Conservation (phyloP, 257 asterid genomes). For the Plantago major region DNA sequence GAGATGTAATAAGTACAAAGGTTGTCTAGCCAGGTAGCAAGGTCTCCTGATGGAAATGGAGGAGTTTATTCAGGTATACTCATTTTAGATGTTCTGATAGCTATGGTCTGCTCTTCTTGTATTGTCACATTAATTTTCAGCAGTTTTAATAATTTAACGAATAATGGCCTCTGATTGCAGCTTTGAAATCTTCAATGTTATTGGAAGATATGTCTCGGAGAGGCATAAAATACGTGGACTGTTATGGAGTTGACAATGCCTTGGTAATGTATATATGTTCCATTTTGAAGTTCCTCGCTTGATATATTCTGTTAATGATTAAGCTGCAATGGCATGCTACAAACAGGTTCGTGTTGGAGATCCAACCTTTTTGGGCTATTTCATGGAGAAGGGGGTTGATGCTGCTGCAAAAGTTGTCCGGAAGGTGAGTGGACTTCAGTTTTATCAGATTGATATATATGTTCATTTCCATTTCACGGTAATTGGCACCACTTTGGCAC, state of each 20-base stretch:
- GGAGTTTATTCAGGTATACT: slow-evolving; percentile 87
- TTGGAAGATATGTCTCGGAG: slow-evolving; percentile 87
- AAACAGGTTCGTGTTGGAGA: slow-evolving; percentile 93
- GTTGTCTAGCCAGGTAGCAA: slow-evolving; percentile 70
- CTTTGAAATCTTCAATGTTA: slow-evolving; percentile 66
- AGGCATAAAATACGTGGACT: slow-evolving; percentile 87
- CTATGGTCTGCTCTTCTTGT: slow-evolving; percentile 8
- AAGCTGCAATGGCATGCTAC: slow-evolving; percentile 15
- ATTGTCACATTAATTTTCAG: slow-evolving; percentile 11
- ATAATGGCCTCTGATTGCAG: slow-evolving; percentile 38
- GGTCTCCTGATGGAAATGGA: slow-evolving; percentile 99
- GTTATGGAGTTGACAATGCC: slow-evolving; percentile 98
- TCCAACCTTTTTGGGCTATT: slow-evolving; percentile 95
- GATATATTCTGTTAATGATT: slow-evolving; percentile 17
- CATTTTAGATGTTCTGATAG: slow-evolving; percentile 10
- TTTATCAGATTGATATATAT: neutral
- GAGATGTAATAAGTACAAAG: slow-evolving; percentile 19
- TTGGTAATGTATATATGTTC: slow-evolving; percentile 40
- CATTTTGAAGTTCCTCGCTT: neutral
- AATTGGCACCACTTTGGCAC: neutral
- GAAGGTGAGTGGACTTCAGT: slow-evolving; percentile 30
- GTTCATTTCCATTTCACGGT: neutral
- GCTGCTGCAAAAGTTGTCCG: slow-evolving; percentile 95
- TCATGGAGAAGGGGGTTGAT: slow-evolving; percentile 77
- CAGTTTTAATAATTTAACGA: slow-evolving; percentile 15